Evolutionary conservation across 2,329 filamentous ascomycete genomes (phyloP).

Genomic region (Sphaerulina musiva): DNA sequence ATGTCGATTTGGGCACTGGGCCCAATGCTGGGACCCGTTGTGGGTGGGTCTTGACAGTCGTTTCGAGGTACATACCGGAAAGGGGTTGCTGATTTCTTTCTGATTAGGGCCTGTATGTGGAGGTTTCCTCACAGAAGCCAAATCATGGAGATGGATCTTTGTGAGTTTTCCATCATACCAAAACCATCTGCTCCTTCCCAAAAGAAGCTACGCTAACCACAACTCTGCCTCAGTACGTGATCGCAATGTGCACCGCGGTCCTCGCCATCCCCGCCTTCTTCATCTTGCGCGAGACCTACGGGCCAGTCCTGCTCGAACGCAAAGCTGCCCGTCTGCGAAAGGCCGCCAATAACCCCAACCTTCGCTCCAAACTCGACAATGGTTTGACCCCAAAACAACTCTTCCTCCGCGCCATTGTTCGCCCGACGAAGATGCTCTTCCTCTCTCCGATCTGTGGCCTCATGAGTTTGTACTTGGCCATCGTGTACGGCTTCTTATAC

Average conservation of each 20-base stretch:
- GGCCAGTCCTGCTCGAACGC: conserved; percentile 41
- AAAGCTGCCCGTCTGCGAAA: conserved; percentile 45
- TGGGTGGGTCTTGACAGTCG: neutral
- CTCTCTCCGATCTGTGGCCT: conserved; percentile 24
- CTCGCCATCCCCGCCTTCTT: conserved; percentile 36
- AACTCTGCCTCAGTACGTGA: conserved; percentile 50
- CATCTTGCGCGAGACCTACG: conserved; percentile 44
- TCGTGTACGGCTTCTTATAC: conserved; percentile 28
- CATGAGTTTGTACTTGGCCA: conserved; percentile 25
- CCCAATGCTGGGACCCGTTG: conserved; percentile 22
- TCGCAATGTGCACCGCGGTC: conserved; percentile 20
- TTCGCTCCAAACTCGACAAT: conserved; percentile 38
- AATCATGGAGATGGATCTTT: conserved; percentile 60
- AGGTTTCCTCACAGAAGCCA: conserved; percentile 55
- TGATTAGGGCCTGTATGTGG: conserved; percentile 51
- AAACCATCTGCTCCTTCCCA: neutral
- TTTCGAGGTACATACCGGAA: no score
- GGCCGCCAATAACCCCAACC: conserved; percentile 42
- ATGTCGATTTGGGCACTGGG: conserved; percentile 30
- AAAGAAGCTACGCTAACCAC: neutral
- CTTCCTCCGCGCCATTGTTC: conserved; percentile 41
- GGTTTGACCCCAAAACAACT: conserved; percentile 36
- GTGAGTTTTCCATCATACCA: neutral
- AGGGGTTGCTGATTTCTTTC: neutral
- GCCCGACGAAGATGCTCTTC: conserved; percentile 44